Evolutionary conservation across 805 yeast species (phyloP), one percentile per base, ranked within the genome.

Genomic region (Ogataea pilisensis): DNA sequence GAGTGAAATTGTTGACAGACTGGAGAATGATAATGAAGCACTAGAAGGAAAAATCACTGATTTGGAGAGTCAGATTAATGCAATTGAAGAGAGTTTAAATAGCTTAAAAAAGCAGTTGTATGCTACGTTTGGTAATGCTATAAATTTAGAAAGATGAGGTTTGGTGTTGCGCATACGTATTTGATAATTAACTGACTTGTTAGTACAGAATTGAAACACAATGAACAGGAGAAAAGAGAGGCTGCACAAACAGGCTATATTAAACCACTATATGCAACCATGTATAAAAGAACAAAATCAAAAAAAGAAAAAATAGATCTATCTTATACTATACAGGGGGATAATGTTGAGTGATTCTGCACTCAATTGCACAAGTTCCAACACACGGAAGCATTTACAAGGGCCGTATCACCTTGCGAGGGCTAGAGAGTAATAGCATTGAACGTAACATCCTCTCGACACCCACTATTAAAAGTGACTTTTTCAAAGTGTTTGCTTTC

Each of bases 51-150:
- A 69, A 34, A 74, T 89, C 18, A 69, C 62, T 1, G 56, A 55
- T 2, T 51, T 76, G 20, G 79, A 78, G 29, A 53, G 57, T 3
- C 58, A 72, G 44, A 68, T 85, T 26, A 76, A 70, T 2, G 69
- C 58, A 1, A 66, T 82, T 27, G 81, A 80, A 44, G 72, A 69
- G 3, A 66, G 75, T 43, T 68, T 91, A 61, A 61, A 63, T 8
- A 73, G 62, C 22, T 72, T 91, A 54, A 91, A 91, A 65, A 73
- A 76, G 26, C 72, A 70, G n/a, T 68, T 91, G 41, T 93, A 91
- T 56, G 87, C 86, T 14, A 88, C 85, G 61, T 93, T 91, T 58
- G 99, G 98, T 20, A 77, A 76, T 52, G 80, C 87, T 43, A 93
- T 91, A 58, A 90, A 90, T 59, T 67, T 91, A 35, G 99, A 91